These are phyloP conservation scores for Ulota crispa DNA, from an alignment of 225 moss, liverwort and hornwort genomes.

Conservation along the genomic window DNA sequence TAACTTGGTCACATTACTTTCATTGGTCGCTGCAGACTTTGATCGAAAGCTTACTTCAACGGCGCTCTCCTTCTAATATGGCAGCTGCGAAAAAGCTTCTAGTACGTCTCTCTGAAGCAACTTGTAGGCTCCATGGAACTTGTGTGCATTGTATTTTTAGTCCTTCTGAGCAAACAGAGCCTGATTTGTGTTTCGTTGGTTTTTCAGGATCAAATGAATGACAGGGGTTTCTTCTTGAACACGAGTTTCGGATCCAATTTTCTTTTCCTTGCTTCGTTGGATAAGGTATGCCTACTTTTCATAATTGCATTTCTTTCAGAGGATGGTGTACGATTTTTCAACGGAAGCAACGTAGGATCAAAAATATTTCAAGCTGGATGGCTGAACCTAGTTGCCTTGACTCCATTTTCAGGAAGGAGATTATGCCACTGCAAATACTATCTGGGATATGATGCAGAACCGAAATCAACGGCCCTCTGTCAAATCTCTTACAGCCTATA, in stretches of 20 bases:
- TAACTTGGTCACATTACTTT: constrained; percentile 2
- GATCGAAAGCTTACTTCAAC: constrained; percentile 61
- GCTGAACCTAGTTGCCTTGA: not conserved
- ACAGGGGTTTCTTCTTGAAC: constrained; percentile 50
- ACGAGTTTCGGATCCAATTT: constrained; percentile 38
- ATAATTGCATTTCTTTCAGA: not conserved
- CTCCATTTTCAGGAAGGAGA: constrained; percentile 38
- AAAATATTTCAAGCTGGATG: not conserved
- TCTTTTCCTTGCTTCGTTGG: constrained; percentile 43
- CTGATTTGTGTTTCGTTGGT: constrained; percentile 5
- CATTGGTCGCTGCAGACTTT: constrained; percentile 43
- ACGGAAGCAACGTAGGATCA: not conserved
- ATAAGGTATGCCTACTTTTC: constrained; percentile 27
- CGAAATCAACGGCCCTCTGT: constrained; percentile 34
- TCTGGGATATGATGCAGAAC: constrained; percentile 51
- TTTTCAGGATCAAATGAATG: constrained; percentile 46
- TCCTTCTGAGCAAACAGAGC: not conserved
- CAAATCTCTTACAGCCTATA: constrained; percentile 34
- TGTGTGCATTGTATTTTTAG: not conserved
- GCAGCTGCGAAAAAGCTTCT: constrained; percentile 62
- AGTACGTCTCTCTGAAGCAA: constrained; percentile 36
- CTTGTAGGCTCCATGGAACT: not conserved
- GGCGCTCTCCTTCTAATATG: constrained; percentile 33
- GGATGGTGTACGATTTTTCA: constrained; percentile 1
- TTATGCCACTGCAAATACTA: constrained; percentile 30